Evolutionary conservation across 495 filamentous ascomycete genomes (phyloP), one percentile per base, ranked within the genome.

Genomic region (Daldinia grandis): DNA sequence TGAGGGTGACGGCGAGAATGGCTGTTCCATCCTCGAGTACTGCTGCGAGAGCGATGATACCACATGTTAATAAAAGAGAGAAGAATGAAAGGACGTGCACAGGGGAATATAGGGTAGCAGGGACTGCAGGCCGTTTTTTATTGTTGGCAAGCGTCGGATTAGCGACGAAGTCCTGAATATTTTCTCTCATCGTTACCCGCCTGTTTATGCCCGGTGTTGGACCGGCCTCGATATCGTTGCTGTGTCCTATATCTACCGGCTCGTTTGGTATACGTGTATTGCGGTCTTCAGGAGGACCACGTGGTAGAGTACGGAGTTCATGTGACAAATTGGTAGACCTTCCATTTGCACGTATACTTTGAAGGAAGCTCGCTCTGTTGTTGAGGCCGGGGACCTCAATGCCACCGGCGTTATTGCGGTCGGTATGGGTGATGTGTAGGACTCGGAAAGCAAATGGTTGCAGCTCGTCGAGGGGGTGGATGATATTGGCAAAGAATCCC

Each of bases 401-500:
- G 37, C 71, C 75, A 14, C 60, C 76, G 17, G 63, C 74, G 35
- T 44, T 73, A 51, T 71, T 74, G 2, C 59, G 62, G 28, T 77
- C 72, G 49, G 73, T 77, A 62, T 83, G 84, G 64, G 61, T 77
- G 38, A 88, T 87, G 64, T 79, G 72, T 21, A 83, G 70, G 56
- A 86, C 84, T 55, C 78, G 74, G 74, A 87, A 85, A 4, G 69
- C 68, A 64, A 83, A 85, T 15, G 83, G 72, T 28, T 72, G 72
- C 4, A 87, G 57, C 5, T 83, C 78, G 25, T 86, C 84, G 9
- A 87, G 83, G 2, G 82, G 81, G 63, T 87, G 85, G 56, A 90
- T 81, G 55, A 89, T 84, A 63, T 87, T 86, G 49, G 87, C 86
- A 65, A 89, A 90, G 78, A 87, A 89, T 50, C 87, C 87, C 28